phyloP scores from a whole-genome alignment of 83 land plant genomes.

The Diphasiastrum complanatum region DNA sequence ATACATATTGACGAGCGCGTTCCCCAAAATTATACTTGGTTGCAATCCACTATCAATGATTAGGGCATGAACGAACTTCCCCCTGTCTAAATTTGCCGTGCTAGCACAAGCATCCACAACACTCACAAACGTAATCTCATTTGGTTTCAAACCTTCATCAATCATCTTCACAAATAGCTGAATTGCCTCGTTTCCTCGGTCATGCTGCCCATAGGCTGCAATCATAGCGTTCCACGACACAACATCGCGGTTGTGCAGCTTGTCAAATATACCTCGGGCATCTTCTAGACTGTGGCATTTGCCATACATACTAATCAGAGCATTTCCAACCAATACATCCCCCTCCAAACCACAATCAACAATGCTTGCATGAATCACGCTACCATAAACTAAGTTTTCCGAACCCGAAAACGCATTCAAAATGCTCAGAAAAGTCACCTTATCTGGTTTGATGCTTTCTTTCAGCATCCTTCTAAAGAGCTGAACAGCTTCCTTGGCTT shows the following conservation, averaged over 20 bases:
- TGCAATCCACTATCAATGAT: slow-evolving; percentile 31
- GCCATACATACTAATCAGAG: slow-evolving; percentile 39
- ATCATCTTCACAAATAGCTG: slow-evolving; percentile 33
- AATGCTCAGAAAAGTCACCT: slow-evolving; percentile 34
- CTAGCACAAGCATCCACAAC: slow-evolving; percentile 42
- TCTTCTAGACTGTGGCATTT: slow-evolving; percentile 22
- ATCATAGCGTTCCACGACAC: slow-evolving; percentile 48
- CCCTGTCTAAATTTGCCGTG: slow-evolving; percentile 23
- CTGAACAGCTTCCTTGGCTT: slow-evolving; percentile 18
- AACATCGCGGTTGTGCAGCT: slow-evolving; percentile 28
- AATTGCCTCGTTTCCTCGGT: slow-evolving; percentile 21
- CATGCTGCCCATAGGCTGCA: slow-evolving; percentile 34
- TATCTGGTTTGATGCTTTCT: slow-evolving; percentile 6
- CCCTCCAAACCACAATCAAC: slow-evolving; percentile 15
- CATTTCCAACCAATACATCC: slow-evolving; percentile 25
- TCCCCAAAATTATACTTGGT: slow-evolving; percentile 27
- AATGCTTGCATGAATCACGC: slow-evolving; percentile 27
- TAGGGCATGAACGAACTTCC: slow-evolving; percentile 33
- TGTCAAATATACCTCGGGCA: slow-evolving; percentile 25
- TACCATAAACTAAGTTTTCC: slow-evolving; percentile 15
- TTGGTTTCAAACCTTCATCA: slow-evolving; percentile 21
- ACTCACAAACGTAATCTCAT: slow-evolving; percentile 31
- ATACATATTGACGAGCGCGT: slow-evolving; percentile 48
- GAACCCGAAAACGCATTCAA: slow-evolving; percentile 31
- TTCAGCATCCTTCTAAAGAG: slow-evolving; percentile 33